These are phyloP conservation scores for Neurospora tetrasperma DNA, from an alignment of 495 filamentous ascomycete genomes.

Conservation along the genomic window DNA sequence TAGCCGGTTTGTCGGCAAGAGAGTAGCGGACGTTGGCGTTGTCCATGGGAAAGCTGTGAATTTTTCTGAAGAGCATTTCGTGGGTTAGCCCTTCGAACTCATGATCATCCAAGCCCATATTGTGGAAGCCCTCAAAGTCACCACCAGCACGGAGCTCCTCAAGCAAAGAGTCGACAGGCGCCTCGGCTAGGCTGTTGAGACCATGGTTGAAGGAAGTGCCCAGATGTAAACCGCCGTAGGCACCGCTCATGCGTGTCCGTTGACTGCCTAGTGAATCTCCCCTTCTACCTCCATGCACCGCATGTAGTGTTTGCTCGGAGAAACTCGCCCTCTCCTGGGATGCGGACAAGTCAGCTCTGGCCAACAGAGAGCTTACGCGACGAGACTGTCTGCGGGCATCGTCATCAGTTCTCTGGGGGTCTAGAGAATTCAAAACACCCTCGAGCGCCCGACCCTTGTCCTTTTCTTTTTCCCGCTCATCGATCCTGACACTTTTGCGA, in stretches of 20 bases:
- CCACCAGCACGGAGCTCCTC: constrained; percentile 54
- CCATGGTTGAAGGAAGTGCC: constrained; percentile 28
- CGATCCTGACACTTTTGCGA: constrained; percentile 30
- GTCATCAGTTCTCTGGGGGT: constrained; percentile 59
- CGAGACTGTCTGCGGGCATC: constrained; percentile 65
- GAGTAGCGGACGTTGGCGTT: constrained; percentile 50
- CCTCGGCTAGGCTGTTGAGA: constrained; percentile 47
- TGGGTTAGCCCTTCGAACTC: constrained; percentile 58
- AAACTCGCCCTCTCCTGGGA: constrained; percentile 66
- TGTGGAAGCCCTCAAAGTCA: constrained; percentile 57
- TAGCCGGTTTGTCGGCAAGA: constrained; percentile 34
- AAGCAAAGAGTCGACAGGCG: constrained; percentile 59
- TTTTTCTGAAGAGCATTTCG: constrained; percentile 62
- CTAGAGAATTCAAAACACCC: constrained; percentile 52
- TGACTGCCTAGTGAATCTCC: constrained; percentile 65
- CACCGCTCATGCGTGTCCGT: constrained; percentile 50
- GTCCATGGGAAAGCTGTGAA: constrained; percentile 58
- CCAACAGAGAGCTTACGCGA: constrained; percentile 83
- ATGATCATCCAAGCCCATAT: constrained; percentile 60
- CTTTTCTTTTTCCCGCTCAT: constrained; percentile 24
- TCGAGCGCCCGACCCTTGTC: constrained; percentile 44
- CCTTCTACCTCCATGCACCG: constrained; percentile 42
- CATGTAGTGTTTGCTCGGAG: constrained; percentile 50
- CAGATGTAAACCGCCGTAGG: constrained; percentile 28
- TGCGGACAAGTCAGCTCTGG: constrained; percentile 77